Percentiles rank a stretch among this genome's conserved stretches.
Evolutionary conservation across 148 eudicot species (phyloP).

Genomic region (Rheum nobile): DNA sequence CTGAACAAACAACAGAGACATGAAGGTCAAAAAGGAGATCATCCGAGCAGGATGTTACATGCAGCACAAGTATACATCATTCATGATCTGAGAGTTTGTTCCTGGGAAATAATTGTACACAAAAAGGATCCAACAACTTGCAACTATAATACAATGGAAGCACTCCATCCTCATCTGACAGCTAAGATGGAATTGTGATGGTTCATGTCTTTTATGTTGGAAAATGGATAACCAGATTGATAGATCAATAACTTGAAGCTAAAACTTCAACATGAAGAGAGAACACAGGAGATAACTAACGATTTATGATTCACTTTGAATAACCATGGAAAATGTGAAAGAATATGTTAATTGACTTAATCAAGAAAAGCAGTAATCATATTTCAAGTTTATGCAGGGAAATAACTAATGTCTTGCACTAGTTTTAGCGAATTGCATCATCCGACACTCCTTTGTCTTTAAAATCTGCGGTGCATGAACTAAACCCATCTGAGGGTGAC

Average conservation of each 20-base stretch:
- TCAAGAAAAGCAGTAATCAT: not conserved
- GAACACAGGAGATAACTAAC: not conserved
- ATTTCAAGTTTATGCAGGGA: not conserved
- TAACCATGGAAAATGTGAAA: not conserved
- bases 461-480: not conserved
- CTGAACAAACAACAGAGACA: slow-evolving; percentile 17
- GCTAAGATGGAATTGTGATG: not conserved
- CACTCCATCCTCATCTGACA: not conserved
- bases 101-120: not conserved
- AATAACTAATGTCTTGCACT: not conserved
- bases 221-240: not conserved
- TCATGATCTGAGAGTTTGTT: not conserved
- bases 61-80: not conserved
- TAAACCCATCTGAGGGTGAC: not conserved
- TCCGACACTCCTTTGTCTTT: not conserved
- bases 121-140: not conserved
- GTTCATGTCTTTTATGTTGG: not conserved
- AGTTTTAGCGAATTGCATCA: not conserved
- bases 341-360: not conserved
- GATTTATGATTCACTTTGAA: not conserved
- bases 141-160: not conserved
- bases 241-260: not conserved
- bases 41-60: not conserved
- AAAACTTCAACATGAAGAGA: not conserved
- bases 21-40: not conserved